phyloP scores from a whole-genome alignment of 176 grass and related monocot genomes.

The Puccinellia tenuiflora region DNA sequence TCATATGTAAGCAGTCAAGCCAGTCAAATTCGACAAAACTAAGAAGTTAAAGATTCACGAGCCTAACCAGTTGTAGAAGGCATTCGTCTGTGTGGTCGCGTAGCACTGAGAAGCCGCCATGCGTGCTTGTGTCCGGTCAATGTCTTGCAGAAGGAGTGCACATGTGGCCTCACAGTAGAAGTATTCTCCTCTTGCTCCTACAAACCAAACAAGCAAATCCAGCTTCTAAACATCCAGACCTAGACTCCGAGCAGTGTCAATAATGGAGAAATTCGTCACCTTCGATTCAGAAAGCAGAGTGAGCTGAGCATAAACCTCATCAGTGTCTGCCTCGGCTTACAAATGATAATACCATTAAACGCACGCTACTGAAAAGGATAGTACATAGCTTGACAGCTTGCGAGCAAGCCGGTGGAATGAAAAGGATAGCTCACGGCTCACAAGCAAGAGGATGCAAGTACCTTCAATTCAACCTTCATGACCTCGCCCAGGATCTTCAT shows the following conservation, averaged over 20 bases:
- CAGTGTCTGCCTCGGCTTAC: conserved; percentile 80
- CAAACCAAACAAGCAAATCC: conserved; percentile 13
- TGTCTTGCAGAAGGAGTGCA: conserved; percentile 94
- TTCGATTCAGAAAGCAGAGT: conserved; percentile 68
- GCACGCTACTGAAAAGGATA: neutral
- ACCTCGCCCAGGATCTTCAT: conserved; percentile 80
- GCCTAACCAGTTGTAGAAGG: conserved; percentile 67
- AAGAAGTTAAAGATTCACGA: conserved; percentile 5
- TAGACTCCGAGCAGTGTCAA: neutral
- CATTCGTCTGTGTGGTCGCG: conserved; percentile 84
- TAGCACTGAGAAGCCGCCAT: conserved; percentile 91
- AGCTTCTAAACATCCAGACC: neutral
- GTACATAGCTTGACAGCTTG: neutral
- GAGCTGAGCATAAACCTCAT: conserved; percentile 93
- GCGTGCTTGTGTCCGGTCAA: conserved; percentile 94
- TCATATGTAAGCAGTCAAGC: conserved; percentile 11
- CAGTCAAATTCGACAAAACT: too few species aligned
- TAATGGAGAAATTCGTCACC: conserved; percentile 27
- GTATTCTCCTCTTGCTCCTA: conserved; percentile 46
- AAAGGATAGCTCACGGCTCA: neutral
- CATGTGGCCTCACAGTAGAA: conserved; percentile 45
- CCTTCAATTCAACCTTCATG: conserved; percentile 84
- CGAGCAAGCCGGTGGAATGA: neutral
- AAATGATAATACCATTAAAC: conserved; percentile 19
- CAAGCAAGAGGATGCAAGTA: conserved; percentile 17